Evolutionary conservation across 768 basidiomycete genomes (phyloP).

Genomic region (Leccinum imitatum): DNA sequence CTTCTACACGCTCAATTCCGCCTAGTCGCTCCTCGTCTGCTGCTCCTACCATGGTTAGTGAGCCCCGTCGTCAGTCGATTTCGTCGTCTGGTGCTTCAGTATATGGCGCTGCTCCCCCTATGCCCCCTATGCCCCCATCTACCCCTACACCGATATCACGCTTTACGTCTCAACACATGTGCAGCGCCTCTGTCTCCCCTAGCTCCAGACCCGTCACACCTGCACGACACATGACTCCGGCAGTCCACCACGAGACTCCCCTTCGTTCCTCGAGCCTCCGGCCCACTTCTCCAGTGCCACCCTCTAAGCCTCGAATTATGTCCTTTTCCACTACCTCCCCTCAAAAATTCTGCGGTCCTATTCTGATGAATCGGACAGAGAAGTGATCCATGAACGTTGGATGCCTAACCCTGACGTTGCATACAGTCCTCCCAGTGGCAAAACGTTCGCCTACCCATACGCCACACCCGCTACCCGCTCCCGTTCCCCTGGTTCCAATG

Average conservation of each 20-base stretch:
- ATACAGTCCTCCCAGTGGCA: slow-evolving; percentile 38
- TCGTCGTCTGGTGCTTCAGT: slow-evolving; percentile 32
- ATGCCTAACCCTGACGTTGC: slow-evolving; percentile 47
- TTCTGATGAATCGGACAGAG: slow-evolving; percentile 61
- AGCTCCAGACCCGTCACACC: slow-evolving; percentile 35
- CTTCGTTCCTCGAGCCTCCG: slow-evolving; percentile 31
- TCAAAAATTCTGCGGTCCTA: slow-evolving; percentile 56
- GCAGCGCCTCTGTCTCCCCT: slow-evolving; percentile 52
- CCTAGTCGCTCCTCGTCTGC: slow-evolving; percentile 29
- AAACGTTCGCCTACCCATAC: slow-evolving; percentile 28
- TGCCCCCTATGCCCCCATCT: slow-evolving; percentile 43
- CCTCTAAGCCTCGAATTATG: slow-evolving; percentile 48
- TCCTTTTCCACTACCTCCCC: slow-evolving; percentile 49
- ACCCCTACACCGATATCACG: slow-evolving; percentile 51
- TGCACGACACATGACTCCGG: slow-evolving; percentile 30
- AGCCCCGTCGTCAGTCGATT: slow-evolving; percentile 32
- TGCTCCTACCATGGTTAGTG: slow-evolving; percentile 22
- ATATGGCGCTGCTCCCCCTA: slow-evolving; percentile 31
- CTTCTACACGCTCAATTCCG: slow-evolving; percentile 24
- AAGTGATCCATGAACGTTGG: slow-evolving; percentile 65
- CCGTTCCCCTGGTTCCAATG: slow-evolving; percentile 35
- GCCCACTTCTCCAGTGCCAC: slow-evolving; percentile 31
- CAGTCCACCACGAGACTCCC: slow-evolving; percentile 31
- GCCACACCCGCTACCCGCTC: slow-evolving; percentile 26
- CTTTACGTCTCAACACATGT: slow-evolving; percentile 51